Evolutionary conservation across 345 rosid genomes (phyloP), one percentile per base, ranked within the genome.

Genomic region (Aurinia saxatilis): DNA sequence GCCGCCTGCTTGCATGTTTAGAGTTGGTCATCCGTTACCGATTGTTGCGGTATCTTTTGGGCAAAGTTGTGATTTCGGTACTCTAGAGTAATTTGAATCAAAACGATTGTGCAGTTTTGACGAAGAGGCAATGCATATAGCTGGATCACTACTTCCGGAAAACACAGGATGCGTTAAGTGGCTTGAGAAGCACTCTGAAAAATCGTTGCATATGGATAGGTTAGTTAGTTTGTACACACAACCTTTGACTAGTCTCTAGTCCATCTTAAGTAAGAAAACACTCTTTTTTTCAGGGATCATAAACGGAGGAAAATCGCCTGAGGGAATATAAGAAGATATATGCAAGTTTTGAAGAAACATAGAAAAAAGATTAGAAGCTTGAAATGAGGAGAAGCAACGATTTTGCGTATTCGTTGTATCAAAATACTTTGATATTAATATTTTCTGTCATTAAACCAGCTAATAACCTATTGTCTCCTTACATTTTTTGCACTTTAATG

Each of bases 81-180:
- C 0, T 37, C n/a, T n/a, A n/a, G 2, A 12, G 12, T 50, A 7
- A 8, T 10, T 25, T n/a, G 5, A 31, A 30, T 3, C 4, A 7
- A 60, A 36, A 7, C 55, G 16, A 6, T 10, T 23, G 7, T 79
- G 81, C 84, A 88, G 91, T 76, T 75, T 84, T 51, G 87, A 88
- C 68, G 84, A 83, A 68, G 95, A 91, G 74, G 80, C 78, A 25
- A 66, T 84, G 68, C 89, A 81, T 73, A 83, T 86, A 62, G 73
- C 71, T 38, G 91, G 98, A 36, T 84, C 98, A 7, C 62, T 88
- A 50, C 63, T 73, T 44, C 75, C 79, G 14, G 76, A 61, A 36
- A 69, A 73, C 63, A 86, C 93, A 25, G 89, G 96, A 75, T 82
- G 79, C 44, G 62, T 78, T 9, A 63, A 65, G 58, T 88, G 85